Evolutionary conservation across 768 basidiomycete genomes (phyloP), one percentile per base, ranked within the genome.

Genomic region (Termitomyces titanicus): DNA sequence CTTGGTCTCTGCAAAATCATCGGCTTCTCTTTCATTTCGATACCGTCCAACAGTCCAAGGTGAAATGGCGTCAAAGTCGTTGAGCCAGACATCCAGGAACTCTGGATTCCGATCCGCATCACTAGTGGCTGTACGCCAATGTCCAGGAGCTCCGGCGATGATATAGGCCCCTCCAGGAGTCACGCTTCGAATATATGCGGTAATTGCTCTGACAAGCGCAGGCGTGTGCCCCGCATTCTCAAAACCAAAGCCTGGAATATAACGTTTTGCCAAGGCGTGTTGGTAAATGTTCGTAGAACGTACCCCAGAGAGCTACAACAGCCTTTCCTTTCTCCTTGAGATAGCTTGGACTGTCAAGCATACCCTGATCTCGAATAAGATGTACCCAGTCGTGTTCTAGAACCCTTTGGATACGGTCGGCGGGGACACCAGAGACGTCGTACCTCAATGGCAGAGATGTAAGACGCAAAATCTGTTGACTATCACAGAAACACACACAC

Each of bases 11-110:
- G 82, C 81, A 67, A 85, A 92, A 6, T 67, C 56, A 51, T 90
- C 87, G 1, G 84, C 88, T 13, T 82, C 83, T 40, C 76, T 74
- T 56, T 83, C 79, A 56, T 76, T 79, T 18, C 71, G 72, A 65
- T 83, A 92, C 33, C 88, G 74, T 3, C 91, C 92, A 10, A 93
- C 77, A 6, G 86, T 89, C 91, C 91, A 93, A 7, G 92, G 92
- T 20, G 84, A 87, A 53, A 92, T 80, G 3, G 88, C 86, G 57
- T 91, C 89, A 56, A 91, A 89, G 22, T 83, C 83, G n/a, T 84
- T 83, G 10, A 89, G 71, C 85, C 87, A 92, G 10, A 90, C 76
- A 47, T 81, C 72, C 12, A 84, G 61, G 57, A 88, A 92, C 7
- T 70, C 86, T 0, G 82, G 81, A 57, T 90, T 79, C 2, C 73